Evolutionary conservation across 2,329 filamentous ascomycete species (phyloP).

Genomic region (Bipolaris victoriae): DNA sequence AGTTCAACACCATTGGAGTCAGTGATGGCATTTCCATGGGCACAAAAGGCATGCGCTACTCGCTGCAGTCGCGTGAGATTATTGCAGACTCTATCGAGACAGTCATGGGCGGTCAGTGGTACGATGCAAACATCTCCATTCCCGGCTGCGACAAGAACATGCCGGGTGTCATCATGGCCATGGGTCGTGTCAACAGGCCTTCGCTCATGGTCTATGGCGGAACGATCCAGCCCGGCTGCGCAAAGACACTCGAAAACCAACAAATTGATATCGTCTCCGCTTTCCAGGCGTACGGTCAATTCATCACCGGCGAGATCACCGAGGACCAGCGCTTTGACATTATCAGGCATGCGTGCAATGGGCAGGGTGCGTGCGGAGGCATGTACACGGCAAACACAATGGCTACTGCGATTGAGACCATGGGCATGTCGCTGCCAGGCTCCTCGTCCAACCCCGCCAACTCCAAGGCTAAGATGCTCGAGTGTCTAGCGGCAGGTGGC

Average conservation of each 20-base stretch:
- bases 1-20: slow-evolving; percentile 99
- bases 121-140: slow-evolving; percentile 95
- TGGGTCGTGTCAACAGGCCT: slow-evolving; percentile 92
- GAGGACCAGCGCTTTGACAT: slow-evolving; percentile 94
- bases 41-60: slow-evolving; percentile 95
- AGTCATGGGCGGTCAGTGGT: slow-evolving; percentile 98
- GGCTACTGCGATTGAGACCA: slow-evolving; percentile 58
- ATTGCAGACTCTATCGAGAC: slow-evolving; percentile 99
- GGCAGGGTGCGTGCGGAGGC: slow-evolving; percentile 81
- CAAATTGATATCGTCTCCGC: slow-evolving; percentile 94
- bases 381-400: slow-evolving; percentile 68
- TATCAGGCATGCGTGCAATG: slow-evolving; percentile 88
- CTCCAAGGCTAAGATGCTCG: slow-evolving; percentile 58
- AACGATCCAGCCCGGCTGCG: slow-evolving; percentile 90
- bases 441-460: slow-evolving; percentile 59
- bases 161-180: slow-evolving; percentile 71
- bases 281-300: slow-evolving; percentile 97
- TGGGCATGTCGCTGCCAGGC: slow-evolving; percentile 59
- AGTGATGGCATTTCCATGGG: slow-evolving; percentile 99
- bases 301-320: slow-evolving; percentile 86
- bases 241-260: slow-evolving; percentile 69
- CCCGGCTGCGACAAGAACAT: slow-evolving; percentile 99
- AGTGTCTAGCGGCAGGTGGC: slow-evolving; percentile 57
- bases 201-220: slow-evolving; percentile 98
- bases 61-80: slow-evolving; percentile 90